A percentile compares a stretch with the other conserved stretches of the same genome.
These are phyloP conservation scores for Russula ochroleuca DNA, from an alignment of 768 basidiomycete species.

Conservation along the genomic window DNA sequence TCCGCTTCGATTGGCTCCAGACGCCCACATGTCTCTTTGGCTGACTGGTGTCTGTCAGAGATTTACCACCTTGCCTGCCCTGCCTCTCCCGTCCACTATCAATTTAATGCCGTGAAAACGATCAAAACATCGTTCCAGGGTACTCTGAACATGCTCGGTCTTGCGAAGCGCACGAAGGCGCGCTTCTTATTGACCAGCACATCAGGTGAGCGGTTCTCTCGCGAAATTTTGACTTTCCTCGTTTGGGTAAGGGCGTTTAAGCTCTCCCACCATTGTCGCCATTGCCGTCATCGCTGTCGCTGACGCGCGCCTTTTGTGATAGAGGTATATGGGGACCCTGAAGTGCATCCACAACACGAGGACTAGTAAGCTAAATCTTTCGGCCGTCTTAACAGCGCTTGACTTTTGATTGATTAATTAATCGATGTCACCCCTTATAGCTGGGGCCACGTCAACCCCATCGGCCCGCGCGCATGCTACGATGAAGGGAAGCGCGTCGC, in stretches of 20 bases:
- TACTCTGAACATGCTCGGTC: constrained; percentile 96
- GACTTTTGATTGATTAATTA: constrained; percentile 13
- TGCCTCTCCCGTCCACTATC: constrained; percentile 95
- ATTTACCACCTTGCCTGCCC: constrained; percentile 99
- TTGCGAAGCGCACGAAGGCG: constrained; percentile 96
- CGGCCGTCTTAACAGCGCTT: constrained; percentile 12
- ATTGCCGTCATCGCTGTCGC: neutral
- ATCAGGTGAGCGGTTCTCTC: constrained; percentile 54
- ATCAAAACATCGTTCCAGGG: constrained; percentile 99
- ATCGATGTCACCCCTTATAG: constrained; percentile 36
- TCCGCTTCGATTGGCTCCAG: neutral
- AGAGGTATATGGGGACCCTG: constrained; percentile 99
- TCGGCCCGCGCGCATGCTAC: constrained; percentile 98
- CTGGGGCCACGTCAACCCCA: constrained; percentile 99
- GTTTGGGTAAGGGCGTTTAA: neutral
- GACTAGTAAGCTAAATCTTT: constrained; percentile 66
- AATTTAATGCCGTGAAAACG: constrained; percentile 97
- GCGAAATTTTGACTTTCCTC: neutral
- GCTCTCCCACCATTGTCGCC: neutral
- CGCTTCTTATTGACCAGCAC: constrained; percentile 95
- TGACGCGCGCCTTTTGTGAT: constrained; percentile 14
- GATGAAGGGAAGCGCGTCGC: constrained; percentile 99
- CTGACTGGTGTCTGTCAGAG: constrained; percentile 44
- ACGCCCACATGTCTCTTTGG: neutral
- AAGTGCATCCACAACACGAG: constrained; percentile 94